These are phyloP conservation scores for Starmerella sirachaensis DNA, from an alignment of 805 yeast genomes.

Conservation along the genomic window DNA sequence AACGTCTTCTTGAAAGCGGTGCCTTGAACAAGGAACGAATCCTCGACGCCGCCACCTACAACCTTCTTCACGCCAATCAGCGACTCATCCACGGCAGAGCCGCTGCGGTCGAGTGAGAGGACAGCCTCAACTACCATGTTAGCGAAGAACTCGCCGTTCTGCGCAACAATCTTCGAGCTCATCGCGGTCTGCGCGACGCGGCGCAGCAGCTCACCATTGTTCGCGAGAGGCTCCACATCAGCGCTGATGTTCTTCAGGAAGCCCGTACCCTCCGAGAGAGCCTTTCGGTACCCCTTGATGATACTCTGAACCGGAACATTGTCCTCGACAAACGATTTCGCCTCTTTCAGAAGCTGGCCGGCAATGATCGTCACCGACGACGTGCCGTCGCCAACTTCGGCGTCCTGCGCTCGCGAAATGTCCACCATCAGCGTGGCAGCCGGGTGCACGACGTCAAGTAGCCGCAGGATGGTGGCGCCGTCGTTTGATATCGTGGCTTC, in stretches of 20 bases:
- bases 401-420: slow-evolving; percentile 92
- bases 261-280: slow-evolving; percentile 63
- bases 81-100: slow-evolving; percentile 52
- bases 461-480: slow-evolving; percentile 89
- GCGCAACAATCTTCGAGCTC: slow-evolving; percentile 86
- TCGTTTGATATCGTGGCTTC: slow-evolving; percentile 93
- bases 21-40: slow-evolving; percentile 76
- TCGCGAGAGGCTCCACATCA: slow-evolving; percentile 45
- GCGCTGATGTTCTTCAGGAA: slow-evolving; percentile 66
- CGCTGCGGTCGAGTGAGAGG: slow-evolving; percentile 61
- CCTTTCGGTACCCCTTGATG: slow-evolving; percentile 74
- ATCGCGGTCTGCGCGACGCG: slow-evolving; percentile 95
- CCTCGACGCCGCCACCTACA: slow-evolving; percentile 94
- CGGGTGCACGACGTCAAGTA: slow-evolving; percentile 93
- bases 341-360: slow-evolving; percentile 83
- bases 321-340: slow-evolving; percentile 84
- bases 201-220: slow-evolving; percentile 65
- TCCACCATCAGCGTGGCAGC: slow-evolving; percentile 95
- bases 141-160: slow-evolving; percentile 79
- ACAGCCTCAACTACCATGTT: slow-evolving; percentile 97
- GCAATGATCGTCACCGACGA: slow-evolving; percentile 88
- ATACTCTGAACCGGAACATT: slow-evolving; percentile 87
- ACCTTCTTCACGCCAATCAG: slow-evolving; percentile 90
- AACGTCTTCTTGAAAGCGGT: slow-evolving; percentile 97
- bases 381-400: slow-evolving; percentile 97